Conservation (phyloP, 2,329 filamentous ascomycete genomes). For the Blumeriella jaapii region DNA sequence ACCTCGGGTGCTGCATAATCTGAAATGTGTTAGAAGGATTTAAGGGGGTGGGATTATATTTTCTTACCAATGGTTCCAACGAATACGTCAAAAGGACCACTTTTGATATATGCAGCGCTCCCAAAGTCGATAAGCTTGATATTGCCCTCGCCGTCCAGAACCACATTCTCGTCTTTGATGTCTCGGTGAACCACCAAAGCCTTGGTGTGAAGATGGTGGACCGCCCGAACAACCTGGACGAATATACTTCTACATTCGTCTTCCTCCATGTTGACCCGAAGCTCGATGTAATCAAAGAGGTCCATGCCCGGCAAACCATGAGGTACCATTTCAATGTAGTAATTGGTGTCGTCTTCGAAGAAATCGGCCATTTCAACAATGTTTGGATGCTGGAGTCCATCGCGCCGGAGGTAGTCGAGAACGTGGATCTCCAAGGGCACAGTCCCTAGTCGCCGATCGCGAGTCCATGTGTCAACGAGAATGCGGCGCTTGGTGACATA, state of each 20-base stretch:
- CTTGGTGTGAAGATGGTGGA: slow-evolving; percentile 84
- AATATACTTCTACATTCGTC: slow-evolving; percentile 90
- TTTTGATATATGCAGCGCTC: slow-evolving; percentile 96
- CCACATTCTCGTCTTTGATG: slow-evolving; percentile 98
- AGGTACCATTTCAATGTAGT: slow-evolving; percentile 97
- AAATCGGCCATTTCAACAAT: slow-evolving; percentile 65
- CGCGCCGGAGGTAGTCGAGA: slow-evolving; percentile 77
- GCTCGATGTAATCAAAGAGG: slow-evolving; percentile 95
- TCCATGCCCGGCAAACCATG: slow-evolving; percentile 97
- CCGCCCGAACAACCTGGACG: slow-evolving; percentile 76
- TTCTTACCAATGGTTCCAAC: slow-evolving; percentile 88
- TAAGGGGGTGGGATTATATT: background rate
- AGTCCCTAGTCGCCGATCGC: slow-evolving; percentile 83
- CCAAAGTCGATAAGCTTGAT: slow-evolving; percentile 99
- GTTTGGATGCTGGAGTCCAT: slow-evolving; percentile 54
- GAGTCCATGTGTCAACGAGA: slow-evolving; percentile 95
- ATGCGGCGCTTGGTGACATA: slow-evolving; percentile 97
- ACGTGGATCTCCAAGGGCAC: slow-evolving; percentile 97
- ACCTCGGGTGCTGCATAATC: slow-evolving; percentile 99
- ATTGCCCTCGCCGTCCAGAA: slow-evolving; percentile 85
- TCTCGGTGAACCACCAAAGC: slow-evolving; percentile 91
- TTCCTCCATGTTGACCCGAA: slow-evolving; percentile 94
- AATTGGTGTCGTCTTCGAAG: slow-evolving; percentile 76
- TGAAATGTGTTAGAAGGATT: slow-evolving; percentile 30
- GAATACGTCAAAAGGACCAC: slow-evolving; percentile 96